A percentile compares a stretch with the other conserved stretches of the same genome.
Evolutionary conservation across 2,329 filamentous ascomycete genomes (phyloP).

Genomic region (Colletotrichum costaricense): DNA sequence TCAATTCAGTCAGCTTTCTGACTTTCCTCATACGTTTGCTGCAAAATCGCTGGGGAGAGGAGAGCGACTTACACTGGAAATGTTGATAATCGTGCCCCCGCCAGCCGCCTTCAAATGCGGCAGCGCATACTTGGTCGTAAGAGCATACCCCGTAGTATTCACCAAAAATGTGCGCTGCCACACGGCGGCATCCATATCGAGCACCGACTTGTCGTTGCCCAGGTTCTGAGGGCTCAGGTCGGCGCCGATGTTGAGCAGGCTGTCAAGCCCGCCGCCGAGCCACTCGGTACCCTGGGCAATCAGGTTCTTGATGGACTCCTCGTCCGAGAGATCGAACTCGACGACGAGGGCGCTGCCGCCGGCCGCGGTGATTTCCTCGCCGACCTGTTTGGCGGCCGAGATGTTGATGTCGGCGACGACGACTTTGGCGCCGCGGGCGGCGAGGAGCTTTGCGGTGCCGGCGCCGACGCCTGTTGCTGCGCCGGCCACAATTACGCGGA

Average conservation of each 20-base stretch:
- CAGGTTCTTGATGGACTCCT: constrained; percentile 6
- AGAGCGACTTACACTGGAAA: constrained; percentile 5
- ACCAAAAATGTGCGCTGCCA: constrained; percentile 19
- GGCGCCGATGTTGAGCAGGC: constrained; percentile 18
- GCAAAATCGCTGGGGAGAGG: not conserved
- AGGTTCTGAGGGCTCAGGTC: constrained; percentile 9
- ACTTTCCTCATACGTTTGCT: too few relatives aligned
- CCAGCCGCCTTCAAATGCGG: not conserved
- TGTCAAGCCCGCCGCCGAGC: constrained; percentile 16
- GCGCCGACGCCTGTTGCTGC: constrained; percentile 16
- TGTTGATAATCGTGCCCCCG: constrained; percentile 18
- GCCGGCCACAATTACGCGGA: constrained; percentile 13
- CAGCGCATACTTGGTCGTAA: constrained; percentile 19
- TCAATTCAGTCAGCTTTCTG: not conserved
- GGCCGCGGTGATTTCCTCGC: not conserved
- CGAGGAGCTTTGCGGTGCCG: constrained; percentile 16
- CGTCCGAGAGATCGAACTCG: constrained; percentile 8
- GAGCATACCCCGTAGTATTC: constrained; percentile 15
- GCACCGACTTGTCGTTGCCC: constrained; percentile 5
- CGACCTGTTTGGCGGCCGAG: constrained; percentile 3
- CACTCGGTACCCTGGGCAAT: constrained; percentile 8
- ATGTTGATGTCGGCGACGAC: constrained; percentile 21
- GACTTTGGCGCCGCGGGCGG: constrained; percentile 13
- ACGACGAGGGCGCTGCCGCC: constrained; percentile 13
- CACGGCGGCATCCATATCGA: constrained; percentile 9